Conservation (phyloP, 192 early-diverging fungal genomes). For the Umbelopsis sp. region DNA sequence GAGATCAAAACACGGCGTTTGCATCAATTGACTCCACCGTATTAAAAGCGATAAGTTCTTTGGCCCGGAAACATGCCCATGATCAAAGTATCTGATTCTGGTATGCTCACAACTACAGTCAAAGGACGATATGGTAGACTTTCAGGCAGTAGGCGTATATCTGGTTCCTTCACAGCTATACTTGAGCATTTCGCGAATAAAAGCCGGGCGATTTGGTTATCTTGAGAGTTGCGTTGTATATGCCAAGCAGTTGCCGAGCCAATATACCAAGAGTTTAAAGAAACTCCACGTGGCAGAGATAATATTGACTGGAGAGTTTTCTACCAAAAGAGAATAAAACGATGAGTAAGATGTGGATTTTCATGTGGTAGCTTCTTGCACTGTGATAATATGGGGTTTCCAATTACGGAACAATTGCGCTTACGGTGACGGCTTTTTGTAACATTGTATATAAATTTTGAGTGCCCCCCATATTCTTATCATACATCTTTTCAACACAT, state of each 20-base stretch:
- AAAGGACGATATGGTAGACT: too few species aligned
- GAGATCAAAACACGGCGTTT: too few species aligned
- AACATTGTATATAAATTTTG: conserved; percentile 16
- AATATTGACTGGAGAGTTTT: background rate
- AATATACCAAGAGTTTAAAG: background rate
- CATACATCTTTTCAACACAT: background rate
- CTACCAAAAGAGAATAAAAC: conserved; percentile 13
- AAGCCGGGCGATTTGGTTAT: too few species aligned
- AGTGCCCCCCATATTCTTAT: background rate
- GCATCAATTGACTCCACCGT: too few species aligned
- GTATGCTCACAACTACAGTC: too few species aligned
- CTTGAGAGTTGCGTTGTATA: too few species aligned
- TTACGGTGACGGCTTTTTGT: conserved; percentile 19
- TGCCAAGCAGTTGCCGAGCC: background rate
- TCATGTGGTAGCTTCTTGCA: conserved; percentile 3
- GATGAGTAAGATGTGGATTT: conserved; percentile 9
- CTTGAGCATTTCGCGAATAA: too few species aligned
- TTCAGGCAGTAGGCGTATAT: too few species aligned
- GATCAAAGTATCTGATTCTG: too few species aligned
- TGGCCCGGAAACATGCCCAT: too few species aligned
- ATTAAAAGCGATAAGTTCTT: too few species aligned
- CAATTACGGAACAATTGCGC: conserved; percentile 20
- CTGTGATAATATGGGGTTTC: conserved; percentile 19
- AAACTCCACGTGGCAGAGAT: conserved; percentile 6
- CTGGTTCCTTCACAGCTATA: too few species aligned